A percentile compares a stretch with the other conserved stretches of the same genome.
phyloP scores from a whole-genome alignment of 2,329 filamentous ascomycete genomes.

The Macrophomina phaseolina region DNA sequence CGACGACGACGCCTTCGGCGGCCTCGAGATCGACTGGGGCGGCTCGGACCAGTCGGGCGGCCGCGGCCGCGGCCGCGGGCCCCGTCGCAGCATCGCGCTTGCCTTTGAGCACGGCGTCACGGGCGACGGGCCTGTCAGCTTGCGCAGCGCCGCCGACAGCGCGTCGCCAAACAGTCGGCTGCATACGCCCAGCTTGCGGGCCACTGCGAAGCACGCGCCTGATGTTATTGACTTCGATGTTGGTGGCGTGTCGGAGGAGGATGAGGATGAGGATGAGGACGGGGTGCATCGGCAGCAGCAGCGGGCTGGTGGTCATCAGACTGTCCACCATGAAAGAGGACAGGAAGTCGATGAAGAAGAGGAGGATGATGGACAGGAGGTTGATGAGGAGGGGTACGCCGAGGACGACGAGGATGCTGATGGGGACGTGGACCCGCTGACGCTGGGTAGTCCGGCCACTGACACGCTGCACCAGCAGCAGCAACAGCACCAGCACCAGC shows the following conservation, averaged over 20 bases:
- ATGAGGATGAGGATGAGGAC: constrained; percentile 40
- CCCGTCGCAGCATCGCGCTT: constrained; percentile 35
- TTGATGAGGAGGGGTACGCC: constrained; percentile 35
- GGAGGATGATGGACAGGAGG: constrained; percentile 35
- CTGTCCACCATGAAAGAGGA: not conserved
- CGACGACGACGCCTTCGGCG: constrained; percentile 30
- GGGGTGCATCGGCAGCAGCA: constrained; percentile 42
- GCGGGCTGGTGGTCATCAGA: constrained; percentile 34
- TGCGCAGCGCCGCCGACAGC: constrained; percentile 51
- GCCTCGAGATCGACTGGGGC: constrained; percentile 42
- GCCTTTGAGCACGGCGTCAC: constrained; percentile 39
- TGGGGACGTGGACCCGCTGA: constrained; percentile 41
- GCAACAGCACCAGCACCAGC: constrained; percentile 5
- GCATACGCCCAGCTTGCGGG: constrained; percentile 28
- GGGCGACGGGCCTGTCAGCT: constrained; percentile 48
- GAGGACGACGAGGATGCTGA: constrained; percentile 40
- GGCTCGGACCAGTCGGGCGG: constrained; percentile 32
- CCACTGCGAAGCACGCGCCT: constrained; percentile 1
- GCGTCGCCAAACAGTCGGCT: constrained; percentile 36
- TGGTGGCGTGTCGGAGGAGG: constrained; percentile 29
- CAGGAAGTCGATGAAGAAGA: constrained; percentile 33
- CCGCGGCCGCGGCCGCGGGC: constrained; percentile 29
- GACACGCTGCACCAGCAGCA: constrained; percentile 26
- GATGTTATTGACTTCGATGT: constrained; percentile 37
- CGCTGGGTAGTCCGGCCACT: constrained; percentile 40